A percentile compares a stretch with the other conserved stretches of the same genome.
These are phyloP conservation scores for Cornus kousa DNA, from an alignment of 148 eudicot genomes.

Conservation along the genomic window DNA sequence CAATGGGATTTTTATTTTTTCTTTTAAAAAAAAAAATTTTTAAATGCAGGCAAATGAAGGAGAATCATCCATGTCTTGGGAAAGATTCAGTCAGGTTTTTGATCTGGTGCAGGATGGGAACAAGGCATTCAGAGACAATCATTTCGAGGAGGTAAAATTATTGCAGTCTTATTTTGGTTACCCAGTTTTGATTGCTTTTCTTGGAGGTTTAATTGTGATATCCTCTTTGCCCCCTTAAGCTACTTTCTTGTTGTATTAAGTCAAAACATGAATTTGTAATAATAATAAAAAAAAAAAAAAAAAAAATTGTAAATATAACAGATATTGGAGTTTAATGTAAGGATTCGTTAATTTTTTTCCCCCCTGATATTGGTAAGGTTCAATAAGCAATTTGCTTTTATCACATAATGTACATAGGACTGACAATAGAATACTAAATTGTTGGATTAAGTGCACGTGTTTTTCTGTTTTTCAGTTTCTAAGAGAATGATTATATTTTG, in stretches of 20 bases:
- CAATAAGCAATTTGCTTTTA: no score
- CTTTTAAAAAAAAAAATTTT: not conserved
- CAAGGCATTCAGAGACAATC: not conserved
- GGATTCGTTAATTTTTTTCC: not conserved
- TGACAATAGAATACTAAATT: no score
- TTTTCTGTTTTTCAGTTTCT: not conserved
- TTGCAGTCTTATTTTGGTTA: not conserved
- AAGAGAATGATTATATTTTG: not conserved
- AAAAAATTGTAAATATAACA: no score
- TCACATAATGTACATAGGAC: no score
- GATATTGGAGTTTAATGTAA: not conserved
- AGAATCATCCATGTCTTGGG: conserved; percentile 13
- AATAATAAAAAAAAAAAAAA: no score
- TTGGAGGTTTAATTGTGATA: not conserved
- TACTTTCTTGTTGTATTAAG: not conserved
- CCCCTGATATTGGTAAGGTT: no score
- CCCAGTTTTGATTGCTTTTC: not conserved
- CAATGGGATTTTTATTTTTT: not conserved
- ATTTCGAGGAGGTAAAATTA: not conserved
- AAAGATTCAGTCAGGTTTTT: not conserved
- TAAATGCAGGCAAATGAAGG: conserved; percentile 49
- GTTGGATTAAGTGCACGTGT: not conserved
- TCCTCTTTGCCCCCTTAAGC: not conserved
- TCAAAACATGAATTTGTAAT: not conserved
- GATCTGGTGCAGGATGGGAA: not conserved